These are phyloP conservation scores for Diaporthe sp. DNA, from an alignment of 2,329 filamentous ascomycete genomes.

Conservation along the genomic window DNA sequence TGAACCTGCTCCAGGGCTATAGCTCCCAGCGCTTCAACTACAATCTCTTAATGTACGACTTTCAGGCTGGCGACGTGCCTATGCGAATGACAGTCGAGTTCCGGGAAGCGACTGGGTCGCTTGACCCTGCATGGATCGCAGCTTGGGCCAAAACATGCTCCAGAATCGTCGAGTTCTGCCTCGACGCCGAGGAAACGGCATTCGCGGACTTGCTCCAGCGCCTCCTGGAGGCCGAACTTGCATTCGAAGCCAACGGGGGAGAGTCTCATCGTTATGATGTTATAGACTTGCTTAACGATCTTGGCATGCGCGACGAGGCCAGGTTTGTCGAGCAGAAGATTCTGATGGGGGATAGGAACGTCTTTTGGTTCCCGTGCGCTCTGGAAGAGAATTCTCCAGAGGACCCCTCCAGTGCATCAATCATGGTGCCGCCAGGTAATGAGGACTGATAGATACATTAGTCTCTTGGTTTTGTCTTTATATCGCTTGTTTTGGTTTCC, in stretches of 20 bases:
- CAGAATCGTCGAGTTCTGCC: background rate
- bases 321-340: background rate
- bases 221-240: background rate
- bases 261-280: background rate
- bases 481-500: background rate
- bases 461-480: too few relatives aligned
- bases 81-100: background rate
- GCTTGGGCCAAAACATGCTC: background rate
- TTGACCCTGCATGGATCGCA: background rate
- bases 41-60: background rate
- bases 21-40: background rate
- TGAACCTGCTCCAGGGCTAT: rapidly evolving
- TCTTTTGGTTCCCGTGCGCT: background rate
- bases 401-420: background rate
- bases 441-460: background rate
- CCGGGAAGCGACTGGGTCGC: background rate
- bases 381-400: background rate
- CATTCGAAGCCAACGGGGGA: background rate
- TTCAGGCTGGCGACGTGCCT: too few relatives aligned
- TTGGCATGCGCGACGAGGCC: background rate
- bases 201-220: background rate
- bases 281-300: background rate
- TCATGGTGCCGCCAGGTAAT: background rate
- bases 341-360: background rate
- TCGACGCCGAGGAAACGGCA: background rate